Evolutionary conservation across 768 basidiomycete species (phyloP), one percentile per base, ranked within the genome.

Genomic region (Xerocomellus dryophilus): DNA sequence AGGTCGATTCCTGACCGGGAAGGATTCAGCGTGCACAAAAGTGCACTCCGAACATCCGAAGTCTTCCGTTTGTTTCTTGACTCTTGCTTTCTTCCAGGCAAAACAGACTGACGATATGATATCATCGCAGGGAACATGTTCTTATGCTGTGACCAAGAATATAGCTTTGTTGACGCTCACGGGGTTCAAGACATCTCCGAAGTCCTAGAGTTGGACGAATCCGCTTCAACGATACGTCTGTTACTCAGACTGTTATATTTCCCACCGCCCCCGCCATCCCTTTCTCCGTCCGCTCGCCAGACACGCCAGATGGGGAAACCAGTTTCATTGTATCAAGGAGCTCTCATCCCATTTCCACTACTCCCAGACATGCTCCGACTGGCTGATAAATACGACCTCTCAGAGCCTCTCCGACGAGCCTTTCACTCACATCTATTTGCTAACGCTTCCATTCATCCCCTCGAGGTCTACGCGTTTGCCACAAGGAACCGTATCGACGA

Each of bases 331-430:
- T 56, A 74, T 63, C 46, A 64, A 65, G 66, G 71, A 1, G 75
- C 81, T 11, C 70, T 82, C 36, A 83, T 89, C 41, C 88, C 88
- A 2, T 74, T 85, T 10, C 87, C 87, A 20, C 67, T 89, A 17
- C 78, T 89, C 36, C 74, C 81, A 14, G 60, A 77, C 43, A 72
- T 89, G 58, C 77, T 84, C 63, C 69, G 64, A 42, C 72, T 88
- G 39, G 80, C 76, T 32, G 88, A 88, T 69, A 89, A 90, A 65
- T 89, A 89, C 60, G 74, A 73, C 5, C 72, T 89, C 20, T 73
- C 77, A 29, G 75, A 76, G 9, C 57, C 74, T 6, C 74, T 83
- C 43, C 61, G 75, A 50, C 64, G 67, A 3, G 66, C 71, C 17
- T 62, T 89, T 43, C 71, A 74, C 53, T 67, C 70, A 23, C 86